Evolutionary conservation across 2,329 filamentous ascomycete species (phyloP).

Genomic region (Daldinia sp.): DNA sequence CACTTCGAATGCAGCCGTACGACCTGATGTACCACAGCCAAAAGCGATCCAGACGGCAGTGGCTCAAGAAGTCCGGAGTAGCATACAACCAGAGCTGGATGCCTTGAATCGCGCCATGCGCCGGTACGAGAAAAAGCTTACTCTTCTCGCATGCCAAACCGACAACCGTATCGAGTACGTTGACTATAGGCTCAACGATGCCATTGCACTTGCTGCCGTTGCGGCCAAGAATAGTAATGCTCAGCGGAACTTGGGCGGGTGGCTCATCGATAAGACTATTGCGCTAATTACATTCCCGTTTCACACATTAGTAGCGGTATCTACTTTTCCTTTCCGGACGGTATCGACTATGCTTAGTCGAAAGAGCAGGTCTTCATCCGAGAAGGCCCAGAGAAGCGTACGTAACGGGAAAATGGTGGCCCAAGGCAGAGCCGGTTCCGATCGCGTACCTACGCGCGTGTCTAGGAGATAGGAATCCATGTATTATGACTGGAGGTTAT

Average conservation of each 20-base stretch:
- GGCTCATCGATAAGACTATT: constrained; percentile 55
- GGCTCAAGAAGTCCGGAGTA: constrained; percentile 70
- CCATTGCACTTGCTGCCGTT: constrained; percentile 82
- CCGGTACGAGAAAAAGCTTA: constrained; percentile 90
- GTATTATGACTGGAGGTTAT: constrained; percentile 19
- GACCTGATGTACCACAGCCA: constrained; percentile 51
- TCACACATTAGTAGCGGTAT: constrained; percentile 54
- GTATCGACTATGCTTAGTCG: constrained; percentile 52
- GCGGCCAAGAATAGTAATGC: constrained; percentile 67
- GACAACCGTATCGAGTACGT: constrained; percentile 80
- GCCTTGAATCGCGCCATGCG: constrained; percentile 89
- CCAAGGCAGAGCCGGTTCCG: constrained; percentile 39
- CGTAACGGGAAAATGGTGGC: constrained; percentile 40
- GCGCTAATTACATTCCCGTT: constrained; percentile 58
- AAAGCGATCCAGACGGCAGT: constrained; percentile 59
- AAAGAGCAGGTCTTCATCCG: constrained; percentile 49
- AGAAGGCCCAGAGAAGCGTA: constrained; percentile 45
- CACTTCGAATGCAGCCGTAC: constrained; percentile 32
- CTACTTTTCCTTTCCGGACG: constrained; percentile 59
- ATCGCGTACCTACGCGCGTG: constrained; percentile 48
- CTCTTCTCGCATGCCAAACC: constrained; percentile 78
- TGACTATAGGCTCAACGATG: constrained; percentile 79
- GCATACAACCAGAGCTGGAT: constrained; percentile 84
- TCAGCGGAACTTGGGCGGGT: constrained; percentile 54
- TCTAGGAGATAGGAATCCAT: constrained; percentile 39